phyloP scores from a whole-genome alignment of 345 rosid species.

The Salix purpurea region DNA sequence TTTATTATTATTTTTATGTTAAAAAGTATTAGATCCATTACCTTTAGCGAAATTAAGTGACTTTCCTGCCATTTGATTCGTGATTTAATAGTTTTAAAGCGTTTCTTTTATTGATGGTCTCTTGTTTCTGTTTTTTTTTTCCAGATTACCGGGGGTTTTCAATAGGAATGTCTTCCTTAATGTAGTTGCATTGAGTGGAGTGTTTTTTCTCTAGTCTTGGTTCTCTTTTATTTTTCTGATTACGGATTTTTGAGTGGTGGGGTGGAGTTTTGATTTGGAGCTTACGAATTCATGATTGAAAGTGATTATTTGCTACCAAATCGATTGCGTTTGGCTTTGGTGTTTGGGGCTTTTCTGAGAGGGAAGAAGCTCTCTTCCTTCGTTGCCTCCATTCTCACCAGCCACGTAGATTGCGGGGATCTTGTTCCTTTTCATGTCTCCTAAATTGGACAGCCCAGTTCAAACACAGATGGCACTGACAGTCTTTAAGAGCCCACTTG shows the following conservation, averaged over 20 bases:
- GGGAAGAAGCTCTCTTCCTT: constrained; percentile 48
- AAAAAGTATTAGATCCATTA: background rate
- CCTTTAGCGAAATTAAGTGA: background rate
- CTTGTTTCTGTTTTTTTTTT: background rate
- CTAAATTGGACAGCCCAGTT: constrained; percentile 88
- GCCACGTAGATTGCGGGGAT: constrained; percentile 28
- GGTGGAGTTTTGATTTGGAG: constrained; percentile 7
- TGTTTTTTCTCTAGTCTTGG: background rate
- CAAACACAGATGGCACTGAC: constrained; percentile 97
- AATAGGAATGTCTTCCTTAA: constrained; percentile 24
- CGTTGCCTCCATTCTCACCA: constrained; percentile 32
- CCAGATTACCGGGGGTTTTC: constrained; percentile 20
- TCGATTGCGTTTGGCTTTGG: constrained; percentile 32
- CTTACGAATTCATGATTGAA: constrained; percentile 48
- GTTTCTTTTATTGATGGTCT: background rate
- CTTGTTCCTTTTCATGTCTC: constrained; percentile 65
- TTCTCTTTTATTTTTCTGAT: background rate
- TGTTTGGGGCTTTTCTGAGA: constrained; percentile 36
- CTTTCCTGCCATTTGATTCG: background rate
- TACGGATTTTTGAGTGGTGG: constrained; percentile 7
- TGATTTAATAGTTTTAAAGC: background rate
- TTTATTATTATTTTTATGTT: background rate
- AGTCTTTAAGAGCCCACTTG: constrained; percentile 65
- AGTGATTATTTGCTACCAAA: constrained; percentile 15
- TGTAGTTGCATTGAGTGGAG: constrained; percentile 13